Evolutionary conservation across 2,329 filamentous ascomycete species (phyloP).

Genomic region (Colletotrichum neosansevieriae): DNA sequence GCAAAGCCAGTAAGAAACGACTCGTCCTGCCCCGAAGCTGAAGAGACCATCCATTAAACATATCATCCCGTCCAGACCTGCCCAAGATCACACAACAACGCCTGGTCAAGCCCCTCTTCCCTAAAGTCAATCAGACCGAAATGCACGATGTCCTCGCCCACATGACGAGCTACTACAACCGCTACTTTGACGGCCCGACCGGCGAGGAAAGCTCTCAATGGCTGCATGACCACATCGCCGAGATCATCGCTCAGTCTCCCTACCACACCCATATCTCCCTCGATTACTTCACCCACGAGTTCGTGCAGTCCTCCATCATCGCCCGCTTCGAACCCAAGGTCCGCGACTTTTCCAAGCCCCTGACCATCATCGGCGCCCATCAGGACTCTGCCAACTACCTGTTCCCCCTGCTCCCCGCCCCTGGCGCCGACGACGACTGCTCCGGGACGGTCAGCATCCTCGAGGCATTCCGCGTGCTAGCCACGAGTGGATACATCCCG

Average conservation of each 20-base stretch:
- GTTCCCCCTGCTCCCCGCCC: conserved; percentile 75
- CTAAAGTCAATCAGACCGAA: conserved; percentile 70
- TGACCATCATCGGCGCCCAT: conserved; percentile 74
- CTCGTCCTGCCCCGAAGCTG: fast-evolving
- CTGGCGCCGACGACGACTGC: conserved; percentile 80
- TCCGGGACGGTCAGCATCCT: conserved; percentile 80
- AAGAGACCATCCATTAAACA: not conserved
- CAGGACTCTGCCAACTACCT: conserved; percentile 82
- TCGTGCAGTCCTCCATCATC: conserved; percentile 79
- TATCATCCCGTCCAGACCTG: conserved; percentile 43
- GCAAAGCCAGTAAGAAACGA: conserved; percentile 47
- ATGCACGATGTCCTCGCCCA: conserved; percentile 74
- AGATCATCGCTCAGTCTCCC: conserved; percentile 50
- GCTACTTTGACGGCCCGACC: conserved; percentile 61
- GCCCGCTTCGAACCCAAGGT: conserved; percentile 68
- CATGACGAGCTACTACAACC: conserved; percentile 71
- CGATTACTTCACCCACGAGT: conserved; percentile 72
- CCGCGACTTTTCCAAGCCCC: conserved; percentile 48
- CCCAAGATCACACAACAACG: conserved; percentile 61
- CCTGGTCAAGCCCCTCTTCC: conserved; percentile 67
- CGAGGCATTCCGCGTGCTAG: conserved; percentile 76
- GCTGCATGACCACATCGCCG: conserved; percentile 52
- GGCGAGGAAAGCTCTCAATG: conserved; percentile 50
- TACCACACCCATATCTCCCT: conserved; percentile 53
- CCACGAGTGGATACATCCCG: conserved; percentile 55